Evolutionary conservation across 441 rosid species (phyloP).

Genomic region (Adansonia madagascariensis): DNA sequence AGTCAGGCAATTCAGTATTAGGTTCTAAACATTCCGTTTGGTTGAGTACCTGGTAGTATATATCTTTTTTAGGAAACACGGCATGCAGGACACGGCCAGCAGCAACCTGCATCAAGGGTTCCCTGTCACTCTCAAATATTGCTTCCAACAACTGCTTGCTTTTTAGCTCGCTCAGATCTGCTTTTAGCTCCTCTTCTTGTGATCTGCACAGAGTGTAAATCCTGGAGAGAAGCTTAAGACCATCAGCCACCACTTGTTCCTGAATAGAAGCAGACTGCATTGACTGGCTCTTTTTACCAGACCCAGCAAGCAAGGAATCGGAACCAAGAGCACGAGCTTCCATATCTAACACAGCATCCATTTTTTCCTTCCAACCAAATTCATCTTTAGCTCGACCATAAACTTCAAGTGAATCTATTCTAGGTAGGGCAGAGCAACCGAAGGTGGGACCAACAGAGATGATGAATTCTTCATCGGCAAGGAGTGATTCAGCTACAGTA

Average conservation of each 20-base stretch:
- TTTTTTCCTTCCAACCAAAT: conserved; percentile 99
- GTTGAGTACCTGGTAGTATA: conserved; percentile 75
- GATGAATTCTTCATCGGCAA: conserved; percentile 96
- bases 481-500: conserved; percentile 95
- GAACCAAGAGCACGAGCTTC: conserved; percentile 95
- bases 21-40: not conserved
- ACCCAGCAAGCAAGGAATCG: conserved; percentile 65
- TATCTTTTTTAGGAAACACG: conserved; percentile 78
- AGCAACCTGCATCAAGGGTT: conserved; percentile 86
- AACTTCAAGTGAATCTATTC: conserved; percentile 95
- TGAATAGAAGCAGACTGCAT: conserved; percentile 73
- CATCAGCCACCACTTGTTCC: conserved; percentile 96
- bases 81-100: conserved; percentile 91
- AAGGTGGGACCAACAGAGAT: conserved; percentile 84
- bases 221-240: conserved; percentile 83
- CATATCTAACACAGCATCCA: conserved; percentile 91
- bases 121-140: conserved; percentile 91
- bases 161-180: conserved; percentile 63
- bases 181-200: conserved; percentile 63
- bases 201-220: conserved; percentile 60
- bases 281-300: conserved; percentile 63
- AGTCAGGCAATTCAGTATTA: not conserved
- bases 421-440: conserved; percentile 79
- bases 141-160: conserved; percentile 81
- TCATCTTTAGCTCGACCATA: conserved; percentile 99